Evolutionary conservation across 345 rosid species (phyloP).

Genomic region (Eucalyptus coolabah): DNA sequence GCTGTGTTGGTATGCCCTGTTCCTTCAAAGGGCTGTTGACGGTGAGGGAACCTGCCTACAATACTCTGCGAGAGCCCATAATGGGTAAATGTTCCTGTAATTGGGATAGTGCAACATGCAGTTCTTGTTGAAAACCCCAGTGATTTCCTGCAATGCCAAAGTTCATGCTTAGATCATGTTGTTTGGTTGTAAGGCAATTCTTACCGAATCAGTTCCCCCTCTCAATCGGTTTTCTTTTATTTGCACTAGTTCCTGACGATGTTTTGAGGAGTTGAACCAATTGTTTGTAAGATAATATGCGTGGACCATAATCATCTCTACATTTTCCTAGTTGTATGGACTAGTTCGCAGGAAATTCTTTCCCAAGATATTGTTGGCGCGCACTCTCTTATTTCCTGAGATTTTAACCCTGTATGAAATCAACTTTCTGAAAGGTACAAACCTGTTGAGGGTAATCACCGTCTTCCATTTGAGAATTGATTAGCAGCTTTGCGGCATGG

Average conservation of each 20-base stretch:
- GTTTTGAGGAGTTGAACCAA: background rate
- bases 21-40: background rate
- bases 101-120: constrained; percentile 23
- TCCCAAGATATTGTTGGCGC: too few species aligned
- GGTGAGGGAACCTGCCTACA: background rate
- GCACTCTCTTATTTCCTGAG: background rate
- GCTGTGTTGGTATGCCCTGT: background rate
- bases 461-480: constrained; percentile 48
- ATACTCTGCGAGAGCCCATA: background rate
- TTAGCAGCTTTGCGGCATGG: constrained; percentile 49
- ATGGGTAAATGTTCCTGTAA: background rate
- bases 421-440: background rate
- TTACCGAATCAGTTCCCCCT: background rate
- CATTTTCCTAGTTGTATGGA: background rate
- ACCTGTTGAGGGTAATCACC: constrained; percentile 70
- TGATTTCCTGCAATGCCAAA: background rate
- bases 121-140: constrained; percentile 3
- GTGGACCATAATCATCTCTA: background rate
- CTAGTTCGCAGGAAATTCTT: background rate
- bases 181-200: background rate
- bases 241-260: background rate
- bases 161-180: background rate
- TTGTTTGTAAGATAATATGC: background rate
- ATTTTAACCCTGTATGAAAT: background rate
- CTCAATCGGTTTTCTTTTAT: background rate